These are phyloP conservation scores for Pterocarpus macrocarpus DNA, from an alignment of 306 rosid genomes.

Conservation along the genomic window DNA sequence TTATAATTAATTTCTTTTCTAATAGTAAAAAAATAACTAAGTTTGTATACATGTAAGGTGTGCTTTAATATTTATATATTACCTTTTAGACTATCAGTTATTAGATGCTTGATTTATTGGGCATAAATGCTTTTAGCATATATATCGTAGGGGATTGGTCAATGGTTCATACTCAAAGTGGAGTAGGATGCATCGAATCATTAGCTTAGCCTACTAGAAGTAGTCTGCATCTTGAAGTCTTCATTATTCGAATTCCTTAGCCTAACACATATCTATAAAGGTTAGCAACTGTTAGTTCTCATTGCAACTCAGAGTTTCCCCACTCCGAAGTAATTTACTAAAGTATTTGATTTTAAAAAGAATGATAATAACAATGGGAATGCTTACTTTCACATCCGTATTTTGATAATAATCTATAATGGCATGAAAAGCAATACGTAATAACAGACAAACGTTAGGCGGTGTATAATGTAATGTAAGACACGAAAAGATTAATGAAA, in stretches of 20 bases:
- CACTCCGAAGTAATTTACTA: background rate
- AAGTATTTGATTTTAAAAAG: background rate
- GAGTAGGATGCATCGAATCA: conserved; percentile 47
- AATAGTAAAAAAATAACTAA: background rate
- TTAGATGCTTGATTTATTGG: conserved; percentile 47
- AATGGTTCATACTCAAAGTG: conserved; percentile 29
- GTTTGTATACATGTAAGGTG: background rate
- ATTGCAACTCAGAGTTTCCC: background rate
- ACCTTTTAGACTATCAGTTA: background rate
- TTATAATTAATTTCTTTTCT: too few relatives aligned
- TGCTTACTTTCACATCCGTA: background rate
- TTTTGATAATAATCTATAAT: background rate
- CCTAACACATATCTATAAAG: conserved; percentile 25
- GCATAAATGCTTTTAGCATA: conserved; percentile 47
- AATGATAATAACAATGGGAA: background rate
- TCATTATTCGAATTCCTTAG: conserved; percentile 45
- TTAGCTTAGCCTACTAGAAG: conserved; percentile 2
- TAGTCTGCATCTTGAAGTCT: conserved; percentile 37
- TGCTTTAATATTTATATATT: background rate
- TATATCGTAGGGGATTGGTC: conserved; percentile 40
- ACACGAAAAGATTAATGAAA: conserved; percentile 24
- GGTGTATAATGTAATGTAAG: conserved; percentile 6
- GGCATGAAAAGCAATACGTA: conserved; percentile 21
- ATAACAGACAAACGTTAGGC: conserved; percentile 29
- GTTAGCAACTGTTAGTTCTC: conserved; percentile 26